Evolutionary conservation across 1,284 basidiomycete species (phyloP).

Genomic region (Naganishia albida): DNA sequence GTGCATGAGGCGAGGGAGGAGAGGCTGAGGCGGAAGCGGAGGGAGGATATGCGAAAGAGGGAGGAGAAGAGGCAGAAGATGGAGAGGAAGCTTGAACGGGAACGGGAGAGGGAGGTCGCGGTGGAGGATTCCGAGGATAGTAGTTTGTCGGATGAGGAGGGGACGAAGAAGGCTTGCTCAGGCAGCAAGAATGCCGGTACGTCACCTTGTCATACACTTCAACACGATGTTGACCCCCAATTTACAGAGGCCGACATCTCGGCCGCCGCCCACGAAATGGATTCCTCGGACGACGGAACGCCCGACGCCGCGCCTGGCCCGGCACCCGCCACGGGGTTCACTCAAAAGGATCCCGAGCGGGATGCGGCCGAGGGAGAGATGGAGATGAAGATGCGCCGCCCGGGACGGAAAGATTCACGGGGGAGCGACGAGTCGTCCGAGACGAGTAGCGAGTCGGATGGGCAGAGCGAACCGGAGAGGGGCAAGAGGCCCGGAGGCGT

Average conservation of each 20-base stretch:
- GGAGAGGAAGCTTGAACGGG: constrained; percentile 6
- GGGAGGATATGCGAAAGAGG: not conserved
- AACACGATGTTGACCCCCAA: not conserved
- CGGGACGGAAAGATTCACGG: not conserved
- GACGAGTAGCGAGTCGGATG: not conserved
- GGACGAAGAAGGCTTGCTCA: not conserved
- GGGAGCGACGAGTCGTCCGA: not conserved
- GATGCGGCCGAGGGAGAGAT: constrained; percentile 14
- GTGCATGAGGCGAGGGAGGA: constrained; percentile 17
- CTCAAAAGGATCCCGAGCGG: not conserved
- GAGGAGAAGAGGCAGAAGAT: constrained; percentile 10
- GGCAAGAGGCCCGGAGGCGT: not conserved
- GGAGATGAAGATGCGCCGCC: constrained; percentile 5
- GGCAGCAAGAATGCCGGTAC: not conserved
- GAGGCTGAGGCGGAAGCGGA: constrained; percentile 1
- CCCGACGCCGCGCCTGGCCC: constrained; percentile 25
- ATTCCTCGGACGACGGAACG: constrained; percentile 15
- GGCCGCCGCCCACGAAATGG: constrained; percentile 17
- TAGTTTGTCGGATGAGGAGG: not conserved
- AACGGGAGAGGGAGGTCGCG: constrained; percentile 18
- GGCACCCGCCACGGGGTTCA: constrained; percentile 21
- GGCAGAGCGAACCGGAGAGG: not conserved
- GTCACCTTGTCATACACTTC: not conserved
- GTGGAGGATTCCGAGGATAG: constrained; percentile 7
- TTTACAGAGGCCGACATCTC: constrained; percentile 11